Conservation (phyloP, 805 yeast species). For the Metschnikowia matae region DNA sequence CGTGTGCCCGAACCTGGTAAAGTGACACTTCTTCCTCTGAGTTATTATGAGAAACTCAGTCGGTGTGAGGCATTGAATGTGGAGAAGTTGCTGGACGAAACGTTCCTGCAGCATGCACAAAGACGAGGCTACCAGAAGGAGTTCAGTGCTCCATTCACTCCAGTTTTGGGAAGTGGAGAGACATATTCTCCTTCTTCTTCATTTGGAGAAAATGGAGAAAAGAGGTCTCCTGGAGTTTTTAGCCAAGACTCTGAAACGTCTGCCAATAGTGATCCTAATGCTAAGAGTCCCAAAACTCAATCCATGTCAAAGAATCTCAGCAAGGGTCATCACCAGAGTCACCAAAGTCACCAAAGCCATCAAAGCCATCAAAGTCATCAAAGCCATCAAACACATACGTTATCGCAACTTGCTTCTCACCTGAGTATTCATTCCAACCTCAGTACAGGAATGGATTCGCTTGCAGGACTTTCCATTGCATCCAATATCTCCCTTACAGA, state of each 20-base stretch:
- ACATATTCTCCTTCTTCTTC: conserved; percentile 19
- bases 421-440: conserved; percentile 27
- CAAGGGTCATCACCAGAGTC: too few species aligned
- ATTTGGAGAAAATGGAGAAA: conserved; percentile 1
- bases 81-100: conserved; percentile 44
- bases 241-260: too few species aligned
- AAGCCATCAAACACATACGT: too few species aligned
- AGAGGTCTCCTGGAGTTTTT: too few species aligned
- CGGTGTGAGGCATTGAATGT: conserved; percentile 42
- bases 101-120: conserved; percentile 42
- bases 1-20: conserved; percentile 50
- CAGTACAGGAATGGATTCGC: conserved; percentile 29
- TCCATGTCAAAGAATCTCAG: not conserved
- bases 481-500: conserved; percentile 65
- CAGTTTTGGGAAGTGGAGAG: conserved; percentile 14
- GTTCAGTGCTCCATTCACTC: conserved; percentile 20
- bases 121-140: conserved; percentile 44
- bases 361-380: too few species aligned
- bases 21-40: conserved; percentile 60
- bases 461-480: conserved; percentile 43
- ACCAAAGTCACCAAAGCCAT: too few species aligned
- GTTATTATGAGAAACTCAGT: conserved; percentile 57
- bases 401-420: conserved; percentile 17
- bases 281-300: not conserved
- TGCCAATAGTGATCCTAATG: not conserved